Evolutionary conservation across 768 basidiomycete genomes (phyloP), one percentile per base, ranked within the genome.

Genomic region (Rhizopogon sp.): DNA sequence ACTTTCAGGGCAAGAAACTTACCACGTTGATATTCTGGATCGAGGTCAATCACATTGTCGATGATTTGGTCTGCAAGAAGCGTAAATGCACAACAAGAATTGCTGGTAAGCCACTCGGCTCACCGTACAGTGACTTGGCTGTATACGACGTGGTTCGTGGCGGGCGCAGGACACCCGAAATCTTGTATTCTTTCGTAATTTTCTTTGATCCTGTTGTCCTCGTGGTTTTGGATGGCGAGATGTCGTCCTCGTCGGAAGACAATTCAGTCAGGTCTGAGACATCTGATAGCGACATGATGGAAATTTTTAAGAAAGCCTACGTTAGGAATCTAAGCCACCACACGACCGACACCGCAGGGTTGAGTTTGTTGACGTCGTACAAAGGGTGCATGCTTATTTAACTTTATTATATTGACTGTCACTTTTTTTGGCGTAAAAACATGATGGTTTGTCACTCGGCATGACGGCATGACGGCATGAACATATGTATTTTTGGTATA

Each of bases 21-120:
- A 82, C 84, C 80, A 65, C 85, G 73, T 60, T 87, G 85, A 63
- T 87, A 87, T 56, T 85, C 82, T 0, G 85, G 84, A 56, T 87
- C 74, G 7, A 87, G 71, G 53, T 84, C 76, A 42, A 87, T 78
- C 9, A 64, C 59, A 5, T 69, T 73, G 5, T 77, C 66, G 3
- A 72, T 60, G 31, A 85, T 75, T 58, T 78, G 75, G 50, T 78
- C 84, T 85, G 55, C 22, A 43, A 58, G 45, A 50, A 39, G 29
- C 46, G 13, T 47, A 39, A 6, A 51, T 39, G 37, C 31, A 46
- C 41, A 50, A 50, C 51, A 29, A 44, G 17, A 39, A 17, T 50
- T 51, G 35, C 13, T 10, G 39, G 22, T 43, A 5, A 45, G 1
- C 40, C 31, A n/a, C 14, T 42, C 28, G 7, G 55, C 69, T 50